A percentile compares a stretch with the other conserved stretches of the same genome.
phyloP scores from a whole-genome alignment of 176 grass and related monocot species.

The Eleusine indica region DNA sequence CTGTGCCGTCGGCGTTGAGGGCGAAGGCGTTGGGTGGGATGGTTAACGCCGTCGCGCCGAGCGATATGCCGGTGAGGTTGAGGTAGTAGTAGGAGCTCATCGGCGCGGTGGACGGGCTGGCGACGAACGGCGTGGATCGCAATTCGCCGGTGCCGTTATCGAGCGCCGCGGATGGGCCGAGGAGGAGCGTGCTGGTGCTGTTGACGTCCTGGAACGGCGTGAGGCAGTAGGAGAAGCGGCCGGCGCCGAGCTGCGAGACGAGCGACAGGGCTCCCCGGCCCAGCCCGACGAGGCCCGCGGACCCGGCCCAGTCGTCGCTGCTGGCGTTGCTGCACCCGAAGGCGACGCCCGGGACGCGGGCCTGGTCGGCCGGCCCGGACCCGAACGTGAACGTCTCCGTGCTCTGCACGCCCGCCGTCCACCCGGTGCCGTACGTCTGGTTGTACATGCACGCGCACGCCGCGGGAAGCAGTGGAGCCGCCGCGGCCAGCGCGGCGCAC shows the following conservation, averaged over 20 bases:
- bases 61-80: conserved; percentile 58
- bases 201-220: conserved; percentile 55
- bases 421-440: conserved; percentile 66
- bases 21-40: conserved; percentile 40
- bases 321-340: conserved; percentile 68
- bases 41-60: conserved; percentile 43
- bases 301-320: conserved; percentile 46
- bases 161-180: conserved; percentile 48
- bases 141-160: conserved; percentile 18
- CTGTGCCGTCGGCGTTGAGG: conserved; percentile 45
- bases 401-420: conserved; percentile 59
- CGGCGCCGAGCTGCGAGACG: conserved; percentile 64
- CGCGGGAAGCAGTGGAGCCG: conserved; percentile 1
- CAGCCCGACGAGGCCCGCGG: conserved; percentile 63
- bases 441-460: conserved; percentile 63
- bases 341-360: conserved; percentile 24
- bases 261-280: conserved; percentile 56
- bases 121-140: conserved; percentile 60
- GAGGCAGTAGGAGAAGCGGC: conserved; percentile 78
- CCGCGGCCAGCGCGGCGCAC: conserved; percentile 10
- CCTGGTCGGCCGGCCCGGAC: conserved; percentile 24
- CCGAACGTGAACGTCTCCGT: conserved; percentile 73
- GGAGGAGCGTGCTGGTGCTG: conserved; percentile 55
- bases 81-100: conserved; percentile 71
- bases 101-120: conserved; percentile 40